A percentile compares a stretch with the other conserved stretches of the same genome.
Conservation (phyloP, 2,329 filamentous ascomycete species). For the Cladophialophora bantiana region DNA sequence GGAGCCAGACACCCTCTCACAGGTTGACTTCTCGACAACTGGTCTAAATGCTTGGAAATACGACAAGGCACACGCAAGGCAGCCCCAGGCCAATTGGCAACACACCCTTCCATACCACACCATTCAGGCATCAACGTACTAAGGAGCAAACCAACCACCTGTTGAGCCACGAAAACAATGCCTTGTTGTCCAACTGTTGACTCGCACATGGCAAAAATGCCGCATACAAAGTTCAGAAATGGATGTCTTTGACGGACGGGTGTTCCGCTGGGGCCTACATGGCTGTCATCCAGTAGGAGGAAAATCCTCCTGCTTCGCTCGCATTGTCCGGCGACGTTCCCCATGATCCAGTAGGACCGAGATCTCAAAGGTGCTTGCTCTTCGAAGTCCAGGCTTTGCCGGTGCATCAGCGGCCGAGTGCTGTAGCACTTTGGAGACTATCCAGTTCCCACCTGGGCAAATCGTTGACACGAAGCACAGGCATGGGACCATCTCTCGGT, state of each 20-base stretch:
- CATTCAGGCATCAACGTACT: constrained; percentile 2
- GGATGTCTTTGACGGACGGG: background rate
- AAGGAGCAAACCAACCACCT: background rate
- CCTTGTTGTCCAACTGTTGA: constrained; percentile 12
- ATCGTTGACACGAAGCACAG: background rate
- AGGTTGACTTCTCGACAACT: constrained; percentile 1
- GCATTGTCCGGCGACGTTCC: background rate
- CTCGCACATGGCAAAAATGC: constrained; percentile 26
- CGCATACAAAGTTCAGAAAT: constrained; percentile 13
- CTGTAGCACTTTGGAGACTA: background rate
- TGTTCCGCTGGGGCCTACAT: constrained; percentile 13
- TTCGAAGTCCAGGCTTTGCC: background rate
- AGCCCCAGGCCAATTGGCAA: constrained; percentile 6
- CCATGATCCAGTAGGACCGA: background rate
- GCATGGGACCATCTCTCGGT: background rate
- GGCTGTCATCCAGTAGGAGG: background rate
- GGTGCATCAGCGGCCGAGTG: constrained; percentile 11
- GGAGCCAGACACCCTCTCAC: background rate
- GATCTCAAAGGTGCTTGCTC: background rate
- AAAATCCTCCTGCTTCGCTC: background rate
- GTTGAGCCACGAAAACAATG: constrained; percentile 7
- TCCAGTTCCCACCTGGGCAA: background rate
- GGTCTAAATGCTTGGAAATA: constrained; percentile 19
- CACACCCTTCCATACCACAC: background rate
- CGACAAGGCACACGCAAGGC: constrained; percentile 2